Evolutionary conservation across 805 yeast genomes (phyloP).

Genomic region (Candida khao-thaluensis): DNA sequence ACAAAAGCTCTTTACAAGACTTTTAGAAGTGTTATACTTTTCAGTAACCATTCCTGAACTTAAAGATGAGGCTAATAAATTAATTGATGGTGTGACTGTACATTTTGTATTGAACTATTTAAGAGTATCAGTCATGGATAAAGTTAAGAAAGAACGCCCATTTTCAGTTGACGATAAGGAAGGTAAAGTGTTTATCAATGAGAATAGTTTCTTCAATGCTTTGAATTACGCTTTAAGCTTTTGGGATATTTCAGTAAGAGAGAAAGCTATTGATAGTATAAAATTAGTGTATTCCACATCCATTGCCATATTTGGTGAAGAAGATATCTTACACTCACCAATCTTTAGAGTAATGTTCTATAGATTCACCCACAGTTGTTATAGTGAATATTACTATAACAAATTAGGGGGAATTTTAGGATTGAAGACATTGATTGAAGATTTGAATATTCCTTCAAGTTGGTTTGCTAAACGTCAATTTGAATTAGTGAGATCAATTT

Average conservation of each 20-base stretch:
- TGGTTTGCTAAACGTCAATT: slow-evolving; percentile 80
- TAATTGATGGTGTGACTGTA: slow-evolving; percentile 66
- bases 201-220: slow-evolving; percentile 69
- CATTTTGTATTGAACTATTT: slow-evolving; percentile 80
- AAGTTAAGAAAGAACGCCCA: slow-evolving; percentile 62
- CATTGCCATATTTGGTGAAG: slow-evolving; percentile 56
- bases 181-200: slow-evolving; percentile 68
- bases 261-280: slow-evolving; percentile 67
- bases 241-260: slow-evolving; percentile 66
- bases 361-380: slow-evolving; percentile 86
- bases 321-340: slow-evolving; percentile 68
- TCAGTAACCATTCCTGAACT: slow-evolving; percentile 75
- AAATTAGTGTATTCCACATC: slow-evolving; percentile 62
- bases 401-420: slow-evolving; percentile 92
- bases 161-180: slow-evolving; percentile 79
- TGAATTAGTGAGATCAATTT: slow-evolving; percentile 81
- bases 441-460: slow-evolving; percentile 60
- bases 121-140: slow-evolving; percentile 68
- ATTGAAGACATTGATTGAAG: slow-evolving; percentile 67
- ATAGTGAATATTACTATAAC: slow-evolving; percentile 80
- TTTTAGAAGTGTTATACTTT: slow-evolving; percentile 71
- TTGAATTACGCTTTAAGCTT: slow-evolving; percentile 79
- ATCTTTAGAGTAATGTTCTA: slow-evolving; percentile 74
- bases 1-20: slow-evolving; percentile 60
- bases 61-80: slow-evolving; percentile 59